Base-by-base conservation (phyloP, 1,284 basidiomycete species). In the Kwoniella shivajii region DNA sequence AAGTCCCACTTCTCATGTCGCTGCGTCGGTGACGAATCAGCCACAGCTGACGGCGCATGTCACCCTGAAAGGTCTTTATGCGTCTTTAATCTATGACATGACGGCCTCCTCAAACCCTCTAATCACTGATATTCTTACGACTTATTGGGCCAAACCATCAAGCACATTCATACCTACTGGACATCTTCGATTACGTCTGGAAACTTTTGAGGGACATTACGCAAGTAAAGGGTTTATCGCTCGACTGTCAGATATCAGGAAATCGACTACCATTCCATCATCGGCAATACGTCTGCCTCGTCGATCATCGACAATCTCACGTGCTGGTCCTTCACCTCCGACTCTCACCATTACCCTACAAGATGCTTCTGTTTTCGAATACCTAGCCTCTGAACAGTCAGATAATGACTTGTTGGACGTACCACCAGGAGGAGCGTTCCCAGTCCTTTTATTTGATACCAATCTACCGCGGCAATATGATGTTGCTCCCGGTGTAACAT, bases 391-490 rank as follows among this genome's bases (percentile, higher is more conserved):
- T 1, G 62, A 60, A 31, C 43, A 67, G 2, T 52, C 66, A 0
- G 55, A 61, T 0, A 31, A 41, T 4, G 52, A 59, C 6, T 55
- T 64, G 3, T 48, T 56, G 4, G 69, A 67, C 27, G n/a, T 51
- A n/a, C 57, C 71, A 2, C 75, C 74, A 1, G 70, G 73, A 4
- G 71, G 70, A 20, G 57, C 65, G 0, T 73, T 73, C 41, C 78
- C 79, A 1, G 69, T 79, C 0, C 39, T 79, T 14, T 60, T 79
- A 16, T 75, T 77, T 34, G 78, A 79, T 51, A 51, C 64, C 2
- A 71, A 71, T 33, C 60, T 80, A 4, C 51, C 65, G 0, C 66
- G 64, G 42, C 73, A 77, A 51, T 76, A 77, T 57, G 70, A 74
- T 29, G 41, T 68, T 1, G 60, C 63, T 6, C 60, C 61, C 0